These are phyloP conservation scores for Thuidium tamariscinum DNA, from an alignment of 225 moss, liverwort and hornwort genomes.

Conservation along the genomic window DNA sequence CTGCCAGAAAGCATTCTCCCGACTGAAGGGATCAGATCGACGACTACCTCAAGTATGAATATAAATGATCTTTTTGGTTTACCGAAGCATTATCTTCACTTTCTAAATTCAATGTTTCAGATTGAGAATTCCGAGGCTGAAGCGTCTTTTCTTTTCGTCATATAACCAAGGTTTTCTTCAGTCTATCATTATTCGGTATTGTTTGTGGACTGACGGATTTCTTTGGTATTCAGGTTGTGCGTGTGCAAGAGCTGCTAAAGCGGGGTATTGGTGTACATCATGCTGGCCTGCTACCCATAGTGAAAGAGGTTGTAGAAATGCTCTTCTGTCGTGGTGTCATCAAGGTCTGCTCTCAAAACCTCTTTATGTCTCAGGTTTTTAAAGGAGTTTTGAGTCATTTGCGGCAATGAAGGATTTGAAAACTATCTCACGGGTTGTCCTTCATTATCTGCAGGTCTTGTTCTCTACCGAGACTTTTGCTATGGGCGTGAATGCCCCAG, in stretches of 20 bases:
- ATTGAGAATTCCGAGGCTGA: background rate
- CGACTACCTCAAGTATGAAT: slow-evolving; percentile 73
- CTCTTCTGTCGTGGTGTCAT: slow-evolving; percentile 99
- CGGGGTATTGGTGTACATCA: slow-evolving; percentile 98
- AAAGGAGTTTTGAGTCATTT: background rate
- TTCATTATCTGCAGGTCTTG: slow-evolving; percentile 54
- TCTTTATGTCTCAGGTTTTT: background rate
- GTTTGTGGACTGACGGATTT: slow-evolving; percentile 4
- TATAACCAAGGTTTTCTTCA: background rate
- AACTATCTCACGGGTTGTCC: background rate
- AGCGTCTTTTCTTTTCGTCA: background rate
- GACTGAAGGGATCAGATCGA: slow-evolving; percentile 92
- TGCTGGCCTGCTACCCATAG: slow-evolving; percentile 98
- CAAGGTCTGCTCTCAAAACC: slow-evolving; percentile 44
- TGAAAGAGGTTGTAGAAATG: slow-evolving; percentile 99
- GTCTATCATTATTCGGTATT: background rate
- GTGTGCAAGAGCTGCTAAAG: slow-evolving; percentile 79
- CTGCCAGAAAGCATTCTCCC: slow-evolving; percentile 88
- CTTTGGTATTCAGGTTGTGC: slow-evolving; percentile 50
- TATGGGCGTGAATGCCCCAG: slow-evolving; percentile 99
- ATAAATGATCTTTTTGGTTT: background rate
- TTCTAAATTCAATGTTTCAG: background rate
- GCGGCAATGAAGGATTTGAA: background rate
- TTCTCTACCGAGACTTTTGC: slow-evolving; percentile 99
- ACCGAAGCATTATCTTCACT: background rate